Evolutionary conservation across 352 stramenopile species (phyloP).

Genomic region (Globisporangium yorkense): DNA sequence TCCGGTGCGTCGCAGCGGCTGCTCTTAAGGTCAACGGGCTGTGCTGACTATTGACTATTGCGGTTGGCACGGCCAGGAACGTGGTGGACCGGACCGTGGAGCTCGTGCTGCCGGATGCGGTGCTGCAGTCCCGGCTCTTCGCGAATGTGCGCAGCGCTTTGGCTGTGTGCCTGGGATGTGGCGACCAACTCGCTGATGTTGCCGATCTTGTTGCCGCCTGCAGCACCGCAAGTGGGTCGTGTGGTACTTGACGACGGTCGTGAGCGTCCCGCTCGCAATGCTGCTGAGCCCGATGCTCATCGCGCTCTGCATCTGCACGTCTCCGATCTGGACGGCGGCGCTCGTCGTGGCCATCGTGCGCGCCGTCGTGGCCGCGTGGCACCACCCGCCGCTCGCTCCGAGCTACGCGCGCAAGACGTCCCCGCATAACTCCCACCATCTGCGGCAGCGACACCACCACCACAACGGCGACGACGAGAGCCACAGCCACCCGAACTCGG

Average conservation of each 20-base stretch:
- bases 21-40: too few relatives aligned
- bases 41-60: too few relatives aligned
- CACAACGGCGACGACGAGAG: slow-evolving; percentile 29
- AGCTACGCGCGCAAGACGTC: slow-evolving; percentile 34
- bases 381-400: slow-evolving; percentile 23
- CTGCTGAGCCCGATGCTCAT: slow-evolving; percentile 74
- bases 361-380: slow-evolving; percentile 26
- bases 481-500: slow-evolving; percentile 38
- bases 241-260: slow-evolving; percentile 57
- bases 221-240: slow-evolving; percentile 55
- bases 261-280: slow-evolving; percentile 71
- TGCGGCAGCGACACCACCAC: slow-evolving; percentile 6
- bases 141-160: slow-evolving; percentile 19
- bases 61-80: slow-evolving; percentile 7
- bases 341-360: slow-evolving; percentile 54
- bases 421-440: neutral
- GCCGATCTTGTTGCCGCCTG: neutral
- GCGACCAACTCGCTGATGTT: neutral
- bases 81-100: slow-evolving; percentile 27
- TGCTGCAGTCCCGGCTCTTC: slow-evolving; percentile 39
- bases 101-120: slow-evolving; percentile 27
- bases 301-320: slow-evolving; percentile 68
- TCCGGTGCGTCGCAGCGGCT: slow-evolving; percentile 23
- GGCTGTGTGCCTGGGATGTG: neutral
- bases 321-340: slow-evolving; percentile 65